phyloP scores from a whole-genome alignment of 345 rosid species.

The Eucalyptus sp. region DNA sequence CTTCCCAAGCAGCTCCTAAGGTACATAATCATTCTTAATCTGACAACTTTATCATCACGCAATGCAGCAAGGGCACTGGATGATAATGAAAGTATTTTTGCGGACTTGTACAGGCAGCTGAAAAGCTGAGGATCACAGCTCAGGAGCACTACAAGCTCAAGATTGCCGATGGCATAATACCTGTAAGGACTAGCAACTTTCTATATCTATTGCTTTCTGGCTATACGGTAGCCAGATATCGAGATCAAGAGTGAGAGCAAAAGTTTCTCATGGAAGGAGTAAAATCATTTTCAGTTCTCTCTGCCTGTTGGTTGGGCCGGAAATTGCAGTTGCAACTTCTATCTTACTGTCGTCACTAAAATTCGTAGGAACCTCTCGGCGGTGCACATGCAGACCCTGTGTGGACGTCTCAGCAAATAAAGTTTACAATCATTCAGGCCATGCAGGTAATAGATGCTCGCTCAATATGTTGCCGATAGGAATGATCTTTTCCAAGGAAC shows the following conservation, averaged over 20 bases:
- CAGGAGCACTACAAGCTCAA: conserved; percentile 54
- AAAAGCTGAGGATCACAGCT: conserved; percentile 78
- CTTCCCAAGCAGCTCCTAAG: conserved; percentile 84
- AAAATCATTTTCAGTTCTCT: not conserved
- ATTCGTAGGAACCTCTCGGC: conserved; percentile 74
- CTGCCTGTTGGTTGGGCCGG: not conserved
- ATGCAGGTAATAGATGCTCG: conserved; percentile 33
- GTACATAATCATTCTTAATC: conserved; percentile 3
- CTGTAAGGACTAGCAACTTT: conserved; percentile 26
- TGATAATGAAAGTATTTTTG: not conserved
- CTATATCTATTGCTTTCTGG: not conserved
- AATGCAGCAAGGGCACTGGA: not conserved
- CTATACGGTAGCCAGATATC: not conserved
- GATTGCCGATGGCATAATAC: conserved; percentile 82
- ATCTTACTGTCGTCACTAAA: not conserved
- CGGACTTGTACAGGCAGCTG: conserved; percentile 58
- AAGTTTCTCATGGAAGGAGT: not conserved
- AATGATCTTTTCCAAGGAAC: not conserved
- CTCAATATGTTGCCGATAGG: not conserved
- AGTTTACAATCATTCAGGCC: conserved; percentile 58
- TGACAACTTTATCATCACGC: not conserved
- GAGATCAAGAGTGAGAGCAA: not conserved
- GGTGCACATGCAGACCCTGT: conserved; percentile 87
- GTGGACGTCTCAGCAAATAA: conserved; percentile 86
- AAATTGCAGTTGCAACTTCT: not conserved